Evolutionary conservation across 768 basidiomycete species (phyloP).

Genomic region (Mycena filopes): DNA sequence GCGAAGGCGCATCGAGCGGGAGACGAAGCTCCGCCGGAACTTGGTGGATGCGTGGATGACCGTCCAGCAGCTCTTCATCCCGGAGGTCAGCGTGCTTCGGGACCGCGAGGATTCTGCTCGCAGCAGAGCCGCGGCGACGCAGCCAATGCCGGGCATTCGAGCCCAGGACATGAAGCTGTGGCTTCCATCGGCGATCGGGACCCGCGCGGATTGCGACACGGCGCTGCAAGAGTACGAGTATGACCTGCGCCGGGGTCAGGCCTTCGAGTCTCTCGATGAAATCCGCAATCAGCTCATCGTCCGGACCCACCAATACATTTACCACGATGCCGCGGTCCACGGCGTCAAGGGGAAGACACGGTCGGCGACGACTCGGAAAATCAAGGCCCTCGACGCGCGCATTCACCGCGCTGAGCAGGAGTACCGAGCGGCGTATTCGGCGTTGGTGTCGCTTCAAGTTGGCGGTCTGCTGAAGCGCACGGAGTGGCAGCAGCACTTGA

Average conservation of each 20-base stretch:
- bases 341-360: background rate
- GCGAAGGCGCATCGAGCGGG: background rate
- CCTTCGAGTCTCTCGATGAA: background rate
- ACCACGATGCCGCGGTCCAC: background rate
- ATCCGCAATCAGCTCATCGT: background rate
- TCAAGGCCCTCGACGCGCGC: background rate
- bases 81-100: background rate
- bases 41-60: conserved; percentile 2
- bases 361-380: background rate
- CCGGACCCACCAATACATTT: background rate
- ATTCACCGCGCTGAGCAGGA: background rate
- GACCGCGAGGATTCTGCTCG: background rate
- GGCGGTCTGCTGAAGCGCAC: background rate
- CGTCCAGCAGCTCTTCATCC: conserved; percentile 11
- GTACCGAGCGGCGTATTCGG: background rate
- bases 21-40: conserved; percentile 14
- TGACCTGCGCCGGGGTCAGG: background rate
- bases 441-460: background rate
- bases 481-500: background rate
- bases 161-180: conserved; percentile 9
- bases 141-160: background rate
- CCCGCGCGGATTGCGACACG: background rate
- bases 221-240: conserved; percentile 1
- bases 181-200: background rate
- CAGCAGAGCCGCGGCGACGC: background rate